phyloP scores from a whole-genome alignment of 805 yeast species.

The Maudiozyma serrabonitensis region DNA sequence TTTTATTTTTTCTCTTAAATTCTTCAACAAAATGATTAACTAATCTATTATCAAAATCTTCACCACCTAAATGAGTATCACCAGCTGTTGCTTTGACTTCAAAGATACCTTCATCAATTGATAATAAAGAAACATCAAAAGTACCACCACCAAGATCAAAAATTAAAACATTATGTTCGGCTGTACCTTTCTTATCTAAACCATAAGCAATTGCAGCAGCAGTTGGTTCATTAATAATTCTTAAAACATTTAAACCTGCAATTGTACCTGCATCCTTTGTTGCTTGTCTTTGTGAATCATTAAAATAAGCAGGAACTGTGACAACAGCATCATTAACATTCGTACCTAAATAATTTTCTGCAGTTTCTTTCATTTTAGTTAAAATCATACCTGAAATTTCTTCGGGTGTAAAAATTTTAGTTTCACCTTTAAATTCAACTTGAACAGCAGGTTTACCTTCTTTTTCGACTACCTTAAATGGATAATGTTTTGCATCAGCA shows the following conservation, averaged over 20 bases:
- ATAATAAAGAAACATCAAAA: slow-evolving; percentile 86
- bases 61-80: slow-evolving; percentile 88
- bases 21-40: slow-evolving; percentile 85
- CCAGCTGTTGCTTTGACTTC: slow-evolving; percentile 82
- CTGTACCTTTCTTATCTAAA: slow-evolving; percentile 64
- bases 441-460: slow-evolving; percentile 72
- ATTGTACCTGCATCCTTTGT: slow-evolving; percentile 96
- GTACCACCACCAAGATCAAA: slow-evolving; percentile 98
- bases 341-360: slow-evolving; percentile 78
- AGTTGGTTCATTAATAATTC: slow-evolving; percentile 95
- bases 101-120: slow-evolving; percentile 93
- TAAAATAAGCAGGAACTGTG: slow-evolving; percentile 95
- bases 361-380: slow-evolving; percentile 82
- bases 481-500: slow-evolving; percentile 74
- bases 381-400: slow-evolving; percentile 91
- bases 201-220: slow-evolving; percentile 98
- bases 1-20: slow-evolving; percentile 93
- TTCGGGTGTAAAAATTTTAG: slow-evolving; percentile 83
- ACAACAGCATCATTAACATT: slow-evolving; percentile 83
- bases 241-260: slow-evolving; percentile 89
- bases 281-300: slow-evolving; percentile 97
- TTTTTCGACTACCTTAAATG: slow-evolving; percentile 68
- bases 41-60: slow-evolving; percentile 91
- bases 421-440: slow-evolving; percentile 78
- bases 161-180: slow-evolving; percentile 80